Evolutionary conservation across 805 yeast genomes (phyloP).

Genomic region (Spathaspora girioi): DNA sequence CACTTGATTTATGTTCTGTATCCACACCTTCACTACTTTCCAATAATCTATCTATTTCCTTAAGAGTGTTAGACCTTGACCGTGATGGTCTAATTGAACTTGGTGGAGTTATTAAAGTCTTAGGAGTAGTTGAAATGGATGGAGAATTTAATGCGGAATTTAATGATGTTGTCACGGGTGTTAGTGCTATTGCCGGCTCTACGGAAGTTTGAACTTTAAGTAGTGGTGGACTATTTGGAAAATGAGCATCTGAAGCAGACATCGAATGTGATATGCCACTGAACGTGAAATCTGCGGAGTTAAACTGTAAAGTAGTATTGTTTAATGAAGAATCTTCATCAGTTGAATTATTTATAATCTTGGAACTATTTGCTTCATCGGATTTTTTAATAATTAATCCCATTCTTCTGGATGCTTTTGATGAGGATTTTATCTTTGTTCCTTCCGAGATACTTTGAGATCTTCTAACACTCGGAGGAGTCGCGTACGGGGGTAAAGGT

Average conservation of each 20-base stretch:
- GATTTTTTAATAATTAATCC: constrained; percentile 59
- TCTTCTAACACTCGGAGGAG: constrained; percentile 54
- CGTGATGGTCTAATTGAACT: constrained; percentile 17
- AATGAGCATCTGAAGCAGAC: constrained; percentile 12
- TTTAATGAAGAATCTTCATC: constrained; percentile 1
- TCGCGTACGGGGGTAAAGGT: background rate
- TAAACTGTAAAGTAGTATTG: constrained; percentile 1
- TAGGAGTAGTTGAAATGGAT: background rate
- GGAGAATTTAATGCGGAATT: background rate
- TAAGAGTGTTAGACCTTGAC: constrained; percentile 33
- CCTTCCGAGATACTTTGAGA: constrained; percentile 75
- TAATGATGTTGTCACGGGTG: background rate
- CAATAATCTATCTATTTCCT: constrained; percentile 31
- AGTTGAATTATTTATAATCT: background rate
- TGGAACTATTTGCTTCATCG: constrained; percentile 13
- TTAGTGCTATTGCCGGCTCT: background rate
- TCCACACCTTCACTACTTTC: constrained; percentile 37
- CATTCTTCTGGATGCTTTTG: constrained; percentile 74
- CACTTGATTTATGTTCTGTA: constrained; percentile 51
- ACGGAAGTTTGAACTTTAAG: background rate
- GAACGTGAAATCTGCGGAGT: background rate
- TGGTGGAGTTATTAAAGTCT: constrained; percentile 1
- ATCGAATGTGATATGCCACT: constrained; percentile 12
- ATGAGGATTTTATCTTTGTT: constrained; percentile 13
- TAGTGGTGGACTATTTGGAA: constrained; percentile 4